Conservation (phyloP, 805 yeast genomes). For the Candida sphagnicola region DNA sequence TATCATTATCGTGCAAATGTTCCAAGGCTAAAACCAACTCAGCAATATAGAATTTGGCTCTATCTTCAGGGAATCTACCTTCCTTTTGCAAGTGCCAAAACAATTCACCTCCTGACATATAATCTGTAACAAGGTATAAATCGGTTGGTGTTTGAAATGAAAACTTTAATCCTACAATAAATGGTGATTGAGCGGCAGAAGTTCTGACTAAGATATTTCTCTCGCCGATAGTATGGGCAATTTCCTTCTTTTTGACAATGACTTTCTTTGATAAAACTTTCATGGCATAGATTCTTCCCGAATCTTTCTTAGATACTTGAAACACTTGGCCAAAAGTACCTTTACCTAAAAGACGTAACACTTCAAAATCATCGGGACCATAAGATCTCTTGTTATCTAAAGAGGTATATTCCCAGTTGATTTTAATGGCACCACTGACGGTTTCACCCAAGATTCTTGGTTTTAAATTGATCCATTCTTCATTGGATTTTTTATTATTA, state of each 20-base stretch:
- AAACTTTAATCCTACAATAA: constrained; percentile 92
- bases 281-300: constrained; percentile 93
- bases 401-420: constrained; percentile 66
- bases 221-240: constrained; percentile 98
- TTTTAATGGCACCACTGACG: constrained; percentile 73
- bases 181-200: constrained; percentile 82
- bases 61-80: constrained; percentile 86
- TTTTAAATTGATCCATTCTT: constrained; percentile 72
- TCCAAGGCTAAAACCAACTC: constrained; percentile 91
- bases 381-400: constrained; percentile 68
- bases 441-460: constrained; percentile 73
- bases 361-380: constrained; percentile 94
- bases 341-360: constrained; percentile 83
- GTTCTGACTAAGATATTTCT: constrained; percentile 92
- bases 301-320: constrained; percentile 90
- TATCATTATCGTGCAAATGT: constrained; percentile 91
- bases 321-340: constrained; percentile 98
- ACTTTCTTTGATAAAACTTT: constrained; percentile 92
- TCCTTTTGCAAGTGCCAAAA: constrained; percentile 97
- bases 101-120: constrained; percentile 97
- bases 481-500: constrained; percentile 31
- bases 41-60: constrained; percentile 96
- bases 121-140: constrained; percentile 90
- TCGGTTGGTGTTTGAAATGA: constrained; percentile 95
- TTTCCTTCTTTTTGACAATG: constrained; percentile 93